Percentiles rank a stretch among this genome's conserved stretches.
Evolutionary conservation across 202 grass and related monocot species (phyloP).

Genomic region (Musa balbisiana): DNA sequence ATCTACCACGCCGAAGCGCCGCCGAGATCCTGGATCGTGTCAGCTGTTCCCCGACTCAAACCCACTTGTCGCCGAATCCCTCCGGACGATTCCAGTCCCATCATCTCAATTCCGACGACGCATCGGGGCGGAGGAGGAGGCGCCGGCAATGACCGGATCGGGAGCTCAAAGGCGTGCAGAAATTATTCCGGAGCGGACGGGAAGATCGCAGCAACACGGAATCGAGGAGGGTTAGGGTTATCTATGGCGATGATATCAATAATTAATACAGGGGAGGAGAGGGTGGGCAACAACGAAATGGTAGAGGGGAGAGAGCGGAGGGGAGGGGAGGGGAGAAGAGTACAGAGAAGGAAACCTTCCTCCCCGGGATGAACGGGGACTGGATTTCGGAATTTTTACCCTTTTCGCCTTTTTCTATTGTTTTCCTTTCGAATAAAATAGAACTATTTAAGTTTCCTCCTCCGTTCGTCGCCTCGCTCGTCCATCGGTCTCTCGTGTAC

Average conservation of each 20-base stretch:
- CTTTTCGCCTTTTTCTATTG: not conserved
- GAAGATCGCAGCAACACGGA: not conserved
- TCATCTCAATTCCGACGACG: not conserved
- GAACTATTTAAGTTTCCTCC: not conserved
- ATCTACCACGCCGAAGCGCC: not conserved
- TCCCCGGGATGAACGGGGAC: not conserved
- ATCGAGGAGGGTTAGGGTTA: not conserved
- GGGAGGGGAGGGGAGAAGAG: not conserved
- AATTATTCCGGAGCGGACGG: not conserved
- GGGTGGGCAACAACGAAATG: not conserved
- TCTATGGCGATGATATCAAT: too few relatives aligned
- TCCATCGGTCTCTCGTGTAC: too few relatives aligned
- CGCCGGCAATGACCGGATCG: not conserved
- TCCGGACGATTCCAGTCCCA: conserved; percentile 10
- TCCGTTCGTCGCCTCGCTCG: too few relatives aligned
- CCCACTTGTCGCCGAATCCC: not conserved
- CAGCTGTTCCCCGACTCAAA: not conserved
- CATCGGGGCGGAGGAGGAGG: not conserved
- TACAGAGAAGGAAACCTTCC: too few relatives aligned
- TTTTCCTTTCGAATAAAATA: not conserved
- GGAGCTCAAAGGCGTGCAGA: not conserved
- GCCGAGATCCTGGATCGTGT: not conserved
- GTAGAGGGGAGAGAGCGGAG: not conserved
- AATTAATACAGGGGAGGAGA: not conserved
- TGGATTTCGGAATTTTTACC: not conserved